phyloP scores from a whole-genome alignment of 495 filamentous ascomycete species.

The Penicillium taxi region DNA sequence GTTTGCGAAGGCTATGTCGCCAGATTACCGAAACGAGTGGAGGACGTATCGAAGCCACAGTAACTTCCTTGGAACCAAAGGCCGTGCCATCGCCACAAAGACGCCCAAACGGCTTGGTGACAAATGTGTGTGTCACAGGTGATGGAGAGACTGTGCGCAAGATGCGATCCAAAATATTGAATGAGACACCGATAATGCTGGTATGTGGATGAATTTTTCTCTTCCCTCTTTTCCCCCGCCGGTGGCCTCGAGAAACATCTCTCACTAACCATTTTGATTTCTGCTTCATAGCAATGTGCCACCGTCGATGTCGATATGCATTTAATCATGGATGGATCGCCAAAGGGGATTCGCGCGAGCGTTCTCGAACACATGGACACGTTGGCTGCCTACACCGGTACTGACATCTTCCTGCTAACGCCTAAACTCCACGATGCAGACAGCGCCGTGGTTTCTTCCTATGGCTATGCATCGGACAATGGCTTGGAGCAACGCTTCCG shows the following conservation, averaged over 20 bases:
- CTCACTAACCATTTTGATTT: conserved; percentile 19
- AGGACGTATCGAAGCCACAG: conserved; percentile 67
- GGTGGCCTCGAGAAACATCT: conserved; percentile 4
- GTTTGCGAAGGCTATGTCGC: conserved; percentile 66
- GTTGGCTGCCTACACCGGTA: conserved; percentile 76
- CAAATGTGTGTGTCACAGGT: conserved; percentile 83
- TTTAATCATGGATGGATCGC: conserved; percentile 64
- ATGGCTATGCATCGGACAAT: conserved; percentile 58
- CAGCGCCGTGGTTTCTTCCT: conserved; percentile 47
- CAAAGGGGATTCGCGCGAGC: conserved; percentile 57
- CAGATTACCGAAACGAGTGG: conserved; percentile 64
- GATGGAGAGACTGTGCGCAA: conserved; percentile 74
- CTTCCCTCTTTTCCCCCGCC: conserved; percentile 5
- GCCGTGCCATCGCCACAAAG: conserved; percentile 56
- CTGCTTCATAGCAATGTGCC: conserved; percentile 65
- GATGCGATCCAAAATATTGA: conserved; percentile 76
- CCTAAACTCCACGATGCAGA: conserved; percentile 58
- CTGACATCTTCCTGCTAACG: conserved; percentile 90
- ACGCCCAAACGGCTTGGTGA: conserved; percentile 66
- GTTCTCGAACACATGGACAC: conserved; percentile 80
- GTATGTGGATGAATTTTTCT: conserved; percentile 46
- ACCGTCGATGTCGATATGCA: conserved; percentile 87
- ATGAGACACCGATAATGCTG: conserved; percentile 78
- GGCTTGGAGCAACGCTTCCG: conserved; percentile 73
- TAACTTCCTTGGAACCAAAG: conserved; percentile 77